Evolutionary conservation across 169 alveolate species (phyloP).

Genomic region (Plasmodium gallinaceum): DNA sequence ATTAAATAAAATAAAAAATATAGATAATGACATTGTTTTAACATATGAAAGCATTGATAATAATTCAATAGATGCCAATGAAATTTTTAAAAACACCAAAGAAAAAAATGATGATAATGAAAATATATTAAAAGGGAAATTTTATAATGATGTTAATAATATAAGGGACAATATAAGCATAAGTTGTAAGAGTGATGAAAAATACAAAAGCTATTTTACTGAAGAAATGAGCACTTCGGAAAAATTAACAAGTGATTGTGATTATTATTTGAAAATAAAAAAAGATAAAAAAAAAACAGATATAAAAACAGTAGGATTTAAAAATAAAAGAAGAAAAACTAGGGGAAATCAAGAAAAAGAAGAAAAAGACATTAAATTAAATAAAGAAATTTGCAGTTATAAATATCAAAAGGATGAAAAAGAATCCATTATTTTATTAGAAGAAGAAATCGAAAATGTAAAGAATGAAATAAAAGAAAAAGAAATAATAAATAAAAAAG

Average conservation of each 20-base stretch:
- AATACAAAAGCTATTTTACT: neutral
- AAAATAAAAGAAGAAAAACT: slow-evolving; percentile 4
- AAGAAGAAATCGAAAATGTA: neutral
- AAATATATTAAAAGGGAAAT: slow-evolving; percentile 3
- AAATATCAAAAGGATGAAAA: neutral
- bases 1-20: neutral
- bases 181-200: neutral
- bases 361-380: neutral
- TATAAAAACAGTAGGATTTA: neutral
- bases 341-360: neutral
- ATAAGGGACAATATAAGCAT: neutral
- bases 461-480: slow-evolving; percentile 5
- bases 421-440: neutral
- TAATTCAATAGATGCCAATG: neutral
- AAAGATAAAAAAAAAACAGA: neutral
- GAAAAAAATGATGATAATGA: neutral
- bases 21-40: neutral
- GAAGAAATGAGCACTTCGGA: slow-evolving; percentile 9
- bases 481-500: neutral
- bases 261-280: neutral
- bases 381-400: neutral
- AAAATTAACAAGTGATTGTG: slow-evolving; percentile 31
- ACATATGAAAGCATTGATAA: neutral
- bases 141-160: neutral
- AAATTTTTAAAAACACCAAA: neutral